These are phyloP conservation scores for Cucurbita ficifolia DNA, from an alignment of 306 rosid species.

Conservation along the genomic window DNA sequence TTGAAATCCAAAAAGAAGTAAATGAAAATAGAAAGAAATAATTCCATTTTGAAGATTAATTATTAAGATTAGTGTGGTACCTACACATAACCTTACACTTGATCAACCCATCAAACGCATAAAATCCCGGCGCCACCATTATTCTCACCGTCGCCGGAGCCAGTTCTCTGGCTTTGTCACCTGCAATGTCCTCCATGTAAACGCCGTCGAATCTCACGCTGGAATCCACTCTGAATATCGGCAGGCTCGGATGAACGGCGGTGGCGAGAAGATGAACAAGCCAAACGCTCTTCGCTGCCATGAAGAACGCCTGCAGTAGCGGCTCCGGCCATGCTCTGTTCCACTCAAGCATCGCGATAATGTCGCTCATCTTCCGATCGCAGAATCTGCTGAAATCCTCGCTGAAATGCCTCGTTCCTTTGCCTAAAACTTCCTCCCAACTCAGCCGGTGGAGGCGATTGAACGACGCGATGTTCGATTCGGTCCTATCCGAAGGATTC, in stretches of 20 bases:
- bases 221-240: constrained; percentile 57
- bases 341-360: constrained; percentile 81
- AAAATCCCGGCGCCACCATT: constrained; percentile 92
- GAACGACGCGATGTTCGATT: constrained; percentile 40
- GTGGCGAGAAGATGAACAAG: constrained; percentile 66
- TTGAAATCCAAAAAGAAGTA: background rate
- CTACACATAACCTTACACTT: constrained; percentile 89
- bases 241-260: constrained; percentile 61
- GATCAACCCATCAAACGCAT: constrained; percentile 58
- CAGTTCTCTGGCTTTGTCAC: constrained; percentile 34
- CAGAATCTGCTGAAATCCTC: constrained; percentile 86
- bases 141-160: constrained; percentile 51
- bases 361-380: constrained; percentile 91
- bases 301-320: constrained; percentile 72
- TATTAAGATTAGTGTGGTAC: constrained; percentile 28
- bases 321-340: constrained; percentile 95
- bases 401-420: constrained; percentile 87
- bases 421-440: constrained; percentile 80
- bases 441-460: constrained; percentile 40
- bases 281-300: constrained; percentile 84
- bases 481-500: constrained; percentile 52
- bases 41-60: background rate
- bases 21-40: background rate
- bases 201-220: constrained; percentile 43
- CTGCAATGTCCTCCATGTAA: constrained; percentile 91